Evolutionary conservation across 108 stramenopile genomes (phyloP).

Genomic region (Discostella pseudostelligera): DNA sequence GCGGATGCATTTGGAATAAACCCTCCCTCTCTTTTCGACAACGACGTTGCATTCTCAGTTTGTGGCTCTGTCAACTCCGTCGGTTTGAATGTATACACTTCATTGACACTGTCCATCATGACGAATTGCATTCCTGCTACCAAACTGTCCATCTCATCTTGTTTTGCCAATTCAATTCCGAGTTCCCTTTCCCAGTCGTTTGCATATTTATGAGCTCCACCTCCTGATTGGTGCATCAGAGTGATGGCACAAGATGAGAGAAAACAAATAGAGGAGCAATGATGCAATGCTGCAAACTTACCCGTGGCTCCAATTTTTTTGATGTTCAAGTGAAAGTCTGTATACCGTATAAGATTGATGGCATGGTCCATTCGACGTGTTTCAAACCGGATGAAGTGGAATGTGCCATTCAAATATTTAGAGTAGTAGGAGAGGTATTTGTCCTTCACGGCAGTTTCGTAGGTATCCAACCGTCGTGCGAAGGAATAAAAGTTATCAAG

Average conservation of each 20-base stretch:
- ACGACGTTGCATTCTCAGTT: background rate
- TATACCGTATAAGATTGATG: conserved; percentile 84
- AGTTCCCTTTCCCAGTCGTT: conserved; percentile 76
- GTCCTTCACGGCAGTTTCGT: conserved; percentile 84
- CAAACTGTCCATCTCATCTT: conserved; percentile 94
- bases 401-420: conserved; percentile 83
- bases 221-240: conserved; percentile 71
- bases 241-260: background rate
- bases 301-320: conserved; percentile 61
- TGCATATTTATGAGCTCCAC: conserved; percentile 98
- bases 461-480: conserved; percentile 67
- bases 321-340: conserved; percentile 79
- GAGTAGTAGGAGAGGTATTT: conserved; percentile 86
- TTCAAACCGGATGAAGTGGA: conserved; percentile 98
- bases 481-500: conserved; percentile 83
- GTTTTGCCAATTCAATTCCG: conserved; percentile 87
- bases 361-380: conserved; percentile 90
- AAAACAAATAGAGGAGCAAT: conserved; percentile 12
- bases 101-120: conserved; percentile 84
- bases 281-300: background rate
- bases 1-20: conserved; percentile 1
- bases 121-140: conserved; percentile 98
- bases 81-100: conserved; percentile 96
- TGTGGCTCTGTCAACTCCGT: conserved; percentile 27
- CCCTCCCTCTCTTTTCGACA: background rate